Conservation (phyloP, 352 stramenopile species). For the Globisporangium orthogonon region DNA sequence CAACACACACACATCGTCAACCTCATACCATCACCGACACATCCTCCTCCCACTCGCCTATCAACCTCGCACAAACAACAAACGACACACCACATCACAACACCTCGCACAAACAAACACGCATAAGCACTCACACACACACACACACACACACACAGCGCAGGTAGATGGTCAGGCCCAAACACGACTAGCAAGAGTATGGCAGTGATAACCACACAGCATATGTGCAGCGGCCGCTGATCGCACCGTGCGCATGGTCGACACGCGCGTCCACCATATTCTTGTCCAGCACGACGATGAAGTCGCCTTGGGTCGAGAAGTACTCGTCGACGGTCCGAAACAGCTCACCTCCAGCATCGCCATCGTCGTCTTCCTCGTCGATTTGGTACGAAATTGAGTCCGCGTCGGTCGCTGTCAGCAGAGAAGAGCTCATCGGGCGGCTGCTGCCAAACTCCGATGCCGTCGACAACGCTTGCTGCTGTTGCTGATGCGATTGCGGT, state of each 20-base stretch:
- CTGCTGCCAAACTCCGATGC: neutral
- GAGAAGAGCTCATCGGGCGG: slow-evolving; percentile 4
- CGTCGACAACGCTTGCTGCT: slow-evolving; percentile 2
- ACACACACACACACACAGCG: no score
- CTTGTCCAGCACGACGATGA: slow-evolving; percentile 20
- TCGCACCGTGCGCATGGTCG: slow-evolving; percentile 15
- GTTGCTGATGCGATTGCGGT: slow-evolving; percentile 16
- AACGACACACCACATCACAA: no score
- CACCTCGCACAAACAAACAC: no score
- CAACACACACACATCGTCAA: no score
- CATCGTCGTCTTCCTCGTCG: slow-evolving; percentile 27
- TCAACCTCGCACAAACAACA: no score
- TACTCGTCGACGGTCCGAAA: slow-evolving; percentile 55
- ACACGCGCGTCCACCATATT: slow-evolving; percentile 11
- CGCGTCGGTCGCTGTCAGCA: neutral
- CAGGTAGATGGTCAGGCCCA: no score
- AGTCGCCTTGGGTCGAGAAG: slow-evolving; percentile 38
- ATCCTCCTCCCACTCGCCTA: no score
- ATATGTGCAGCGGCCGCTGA: neutral
- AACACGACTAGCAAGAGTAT: neutral
- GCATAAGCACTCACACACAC: no score
- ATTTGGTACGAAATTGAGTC: slow-evolving; percentile 1
- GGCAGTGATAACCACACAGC: neutral
- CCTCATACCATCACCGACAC: no score
- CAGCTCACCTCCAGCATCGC: slow-evolving; percentile 1